Percentiles rank a stretch among this genome's conserved stretches.
phyloP scores from a whole-genome alignment of 345 rosid genomes.

The Melastoma malabathricum region DNA sequence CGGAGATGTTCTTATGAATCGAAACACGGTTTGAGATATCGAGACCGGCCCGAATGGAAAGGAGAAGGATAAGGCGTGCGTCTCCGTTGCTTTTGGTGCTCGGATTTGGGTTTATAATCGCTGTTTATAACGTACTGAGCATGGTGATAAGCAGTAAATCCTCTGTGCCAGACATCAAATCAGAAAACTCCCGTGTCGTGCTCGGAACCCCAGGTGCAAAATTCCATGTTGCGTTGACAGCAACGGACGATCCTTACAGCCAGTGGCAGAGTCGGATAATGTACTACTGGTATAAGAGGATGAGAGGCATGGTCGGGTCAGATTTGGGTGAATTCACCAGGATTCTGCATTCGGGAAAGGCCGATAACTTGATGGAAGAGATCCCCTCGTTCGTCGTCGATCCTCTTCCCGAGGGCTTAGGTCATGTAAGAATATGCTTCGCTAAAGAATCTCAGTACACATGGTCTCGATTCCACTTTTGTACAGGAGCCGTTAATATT shows the following conservation, averaged over 20 bases:
- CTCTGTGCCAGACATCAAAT: constrained; percentile 5
- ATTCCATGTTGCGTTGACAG: constrained; percentile 54
- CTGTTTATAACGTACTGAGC: constrained; percentile 41
- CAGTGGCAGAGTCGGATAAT: constrained; percentile 75
- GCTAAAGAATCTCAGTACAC: no score
- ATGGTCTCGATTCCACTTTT: no score
- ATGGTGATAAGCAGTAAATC: constrained; percentile 20
- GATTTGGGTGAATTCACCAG: constrained; percentile 74
- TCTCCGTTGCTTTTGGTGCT: constrained; percentile 38
- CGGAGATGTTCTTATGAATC: not conserved
- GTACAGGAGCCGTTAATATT: no score
- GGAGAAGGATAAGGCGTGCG: constrained; percentile 29
- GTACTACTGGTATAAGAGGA: constrained; percentile 66
- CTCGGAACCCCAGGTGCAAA: no score
- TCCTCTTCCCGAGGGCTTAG: constrained; percentile 69
- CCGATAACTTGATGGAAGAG: constrained; percentile 60
- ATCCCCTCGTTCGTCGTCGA: constrained; percentile 60
- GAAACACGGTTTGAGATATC: not conserved
- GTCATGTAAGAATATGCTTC: constrained; percentile 32
- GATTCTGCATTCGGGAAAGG: constrained; percentile 56
- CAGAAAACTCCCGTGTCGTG: constrained; percentile 10
- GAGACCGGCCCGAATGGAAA: constrained; percentile 21
- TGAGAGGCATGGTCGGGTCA: constrained; percentile 49
- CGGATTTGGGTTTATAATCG: constrained; percentile 36
- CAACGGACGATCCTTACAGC: constrained; percentile 56